Conservation (phyloP, 2,329 filamentous ascomycete genomes). For the Xylaria sp. region DNA sequence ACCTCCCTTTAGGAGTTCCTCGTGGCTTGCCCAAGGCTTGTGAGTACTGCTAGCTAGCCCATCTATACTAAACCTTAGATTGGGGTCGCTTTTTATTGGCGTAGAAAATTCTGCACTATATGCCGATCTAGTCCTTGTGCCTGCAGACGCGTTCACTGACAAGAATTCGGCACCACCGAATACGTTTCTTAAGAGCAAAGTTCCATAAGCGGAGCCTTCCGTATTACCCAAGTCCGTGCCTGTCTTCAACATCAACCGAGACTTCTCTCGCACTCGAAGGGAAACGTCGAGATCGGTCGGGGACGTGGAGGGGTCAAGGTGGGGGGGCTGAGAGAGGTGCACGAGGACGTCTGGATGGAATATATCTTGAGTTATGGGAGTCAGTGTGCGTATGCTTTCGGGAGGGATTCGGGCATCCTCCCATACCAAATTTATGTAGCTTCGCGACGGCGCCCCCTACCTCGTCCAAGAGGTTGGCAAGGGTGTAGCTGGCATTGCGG, state of each 20-base stretch:
- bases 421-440: slow-evolving; percentile 79
- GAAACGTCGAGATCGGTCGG: slow-evolving; percentile 85
- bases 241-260: slow-evolving; percentile 87
- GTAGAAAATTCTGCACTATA: slow-evolving; percentile 89
- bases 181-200: slow-evolving; percentile 87
- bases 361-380: slow-evolving; percentile 69
- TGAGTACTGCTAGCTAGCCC: slow-evolving; percentile 84
- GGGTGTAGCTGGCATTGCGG: slow-evolving; percentile 74
- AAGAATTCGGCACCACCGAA: slow-evolving; percentile 94
- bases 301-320: slow-evolving; percentile 73
- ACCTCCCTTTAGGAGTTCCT: slow-evolving; percentile 85
- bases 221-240: slow-evolving; percentile 94
- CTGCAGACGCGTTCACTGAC: slow-evolving; percentile 85
- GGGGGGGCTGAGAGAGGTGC: slow-evolving; percentile 80
- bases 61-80: slow-evolving; percentile 81
- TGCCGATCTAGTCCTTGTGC: slow-evolving; percentile 89
- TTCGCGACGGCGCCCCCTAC: slow-evolving; percentile 58
- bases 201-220: slow-evolving; percentile 93
- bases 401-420: background rate
- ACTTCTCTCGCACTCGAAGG: slow-evolving; percentile 81
- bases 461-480: slow-evolving; percentile 76
- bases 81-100: slow-evolving; percentile 85
- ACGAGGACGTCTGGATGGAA: slow-evolving; percentile 86
- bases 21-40: slow-evolving; percentile 94
- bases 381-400: slow-evolving; percentile 22